phyloP scores from a whole-genome alignment of 208 protist species.

The Trypanosoma vivax region DNA sequence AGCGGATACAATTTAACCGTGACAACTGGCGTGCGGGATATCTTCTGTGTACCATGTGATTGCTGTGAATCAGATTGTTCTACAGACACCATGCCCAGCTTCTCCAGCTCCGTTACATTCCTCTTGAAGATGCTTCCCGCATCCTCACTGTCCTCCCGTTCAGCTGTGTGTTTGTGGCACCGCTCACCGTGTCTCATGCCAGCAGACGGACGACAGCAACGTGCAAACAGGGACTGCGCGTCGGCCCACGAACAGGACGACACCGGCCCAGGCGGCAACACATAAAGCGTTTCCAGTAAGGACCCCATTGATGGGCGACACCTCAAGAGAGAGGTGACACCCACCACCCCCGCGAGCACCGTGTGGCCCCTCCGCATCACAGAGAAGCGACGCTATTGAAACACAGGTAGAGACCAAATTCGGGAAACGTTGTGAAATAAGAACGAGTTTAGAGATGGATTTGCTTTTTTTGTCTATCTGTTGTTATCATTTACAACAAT shows the following conservation, averaged over 20 bases:
- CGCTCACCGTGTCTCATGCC: no score
- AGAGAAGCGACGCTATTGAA: neutral
- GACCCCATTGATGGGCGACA: neutral
- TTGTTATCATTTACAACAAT: no score
- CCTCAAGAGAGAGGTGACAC: neutral
- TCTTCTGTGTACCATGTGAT: neutral
- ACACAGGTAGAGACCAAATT: no score
- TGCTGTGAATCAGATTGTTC: neutral
- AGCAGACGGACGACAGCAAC: neutral
- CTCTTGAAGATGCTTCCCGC: slow-evolving; percentile 5
- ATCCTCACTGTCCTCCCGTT: neutral
- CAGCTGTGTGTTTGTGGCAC: neutral
- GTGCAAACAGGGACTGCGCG: slow-evolving; percentile 11
- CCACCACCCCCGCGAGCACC: slow-evolving; percentile 1
- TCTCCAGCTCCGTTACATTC: slow-evolving; percentile 2
- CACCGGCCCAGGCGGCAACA: neutral
- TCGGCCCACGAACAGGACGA: slow-evolving; percentile 4
- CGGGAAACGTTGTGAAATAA: no score
- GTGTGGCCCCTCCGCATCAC: neutral
- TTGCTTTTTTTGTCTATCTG: no score
- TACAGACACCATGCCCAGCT: slow-evolving; percentile 10
- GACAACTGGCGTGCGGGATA: slow-evolving; percentile 7
- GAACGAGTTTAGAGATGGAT: no score
- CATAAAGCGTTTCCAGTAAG: slow-evolving; percentile 6
- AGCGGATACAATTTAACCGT: slow-evolving; percentile 13